Base-by-base conservation (phyloP, 2,329 filamentous ascomycete genomes). In the Trichoderma pleuroti region DNA sequence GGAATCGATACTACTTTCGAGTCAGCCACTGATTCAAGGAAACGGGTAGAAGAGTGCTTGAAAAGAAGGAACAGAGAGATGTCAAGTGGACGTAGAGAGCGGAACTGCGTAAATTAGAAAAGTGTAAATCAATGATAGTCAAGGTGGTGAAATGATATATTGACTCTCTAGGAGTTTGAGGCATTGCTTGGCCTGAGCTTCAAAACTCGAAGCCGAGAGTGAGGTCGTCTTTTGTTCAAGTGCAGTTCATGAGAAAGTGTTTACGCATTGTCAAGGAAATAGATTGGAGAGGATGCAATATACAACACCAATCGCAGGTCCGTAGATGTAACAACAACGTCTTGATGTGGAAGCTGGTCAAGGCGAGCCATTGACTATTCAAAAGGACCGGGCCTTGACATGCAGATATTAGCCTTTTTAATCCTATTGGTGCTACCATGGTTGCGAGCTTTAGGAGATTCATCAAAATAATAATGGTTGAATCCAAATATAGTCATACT, bases 321-420 rank as follows among this genome's bases (percentile, higher is more conserved):
- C 60, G n/a, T n/a, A n/a, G n/a, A n/a, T n/a, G 60, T 63, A 39
- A 63, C 36, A 49, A 42, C 36, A 32, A 63, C 3, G 6, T 5
- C 60, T 30, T 30, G n/a, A 63, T 63, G 39, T 30, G 26, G 60
- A 63, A 63, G 36, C 36, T 63, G 24, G 14, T 30, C 26, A 39
- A 12, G 39, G 21, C 36, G 24, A 32, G 5, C 14, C 11, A 49
- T 1, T 8, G 4, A 21, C 26, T 30, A n/a, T 30, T 9, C 36
- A 12, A 46, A 63, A 63, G 60, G 26, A 6, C 36, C 36, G 26
- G 7, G 2, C 2, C 42, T 49, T 49, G 42, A 49, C 42, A 49
- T n/a, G 42, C n/a, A 21, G 42, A 12, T 21, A 16, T n/a, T 46
- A 46, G 18, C 36, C 26, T 18, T 24, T 49, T 63, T 16, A 0